These are phyloP conservation scores for Lentinula novae-zelandiae DNA, from an alignment of 1,284 basidiomycete genomes.

Conservation along the genomic window DNA sequence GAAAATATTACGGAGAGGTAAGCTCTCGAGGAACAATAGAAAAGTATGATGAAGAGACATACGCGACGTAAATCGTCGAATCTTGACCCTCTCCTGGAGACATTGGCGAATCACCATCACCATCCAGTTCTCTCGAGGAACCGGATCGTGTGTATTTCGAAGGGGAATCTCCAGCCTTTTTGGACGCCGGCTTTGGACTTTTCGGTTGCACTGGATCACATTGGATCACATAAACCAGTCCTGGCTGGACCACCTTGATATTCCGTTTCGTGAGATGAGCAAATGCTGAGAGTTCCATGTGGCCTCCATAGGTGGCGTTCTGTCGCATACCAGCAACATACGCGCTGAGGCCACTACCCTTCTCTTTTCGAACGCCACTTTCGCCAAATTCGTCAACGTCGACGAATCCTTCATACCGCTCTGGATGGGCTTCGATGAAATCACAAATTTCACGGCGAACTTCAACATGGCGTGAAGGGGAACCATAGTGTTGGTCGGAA, in stretches of 20 bases:
- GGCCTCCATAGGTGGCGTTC: conserved; percentile 82
- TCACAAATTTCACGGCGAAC: conserved; percentile 78
- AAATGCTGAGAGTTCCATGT: conserved; percentile 88
- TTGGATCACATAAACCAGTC: conserved; percentile 79
- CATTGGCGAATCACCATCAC: conserved; percentile 14
- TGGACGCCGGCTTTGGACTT: conserved; percentile 10
- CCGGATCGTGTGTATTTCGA: conserved; percentile 9
- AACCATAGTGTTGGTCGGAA: conserved; percentile 80
- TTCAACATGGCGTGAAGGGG: conserved; percentile 63
- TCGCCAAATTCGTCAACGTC: conserved; percentile 60
- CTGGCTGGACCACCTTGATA: conserved; percentile 91
- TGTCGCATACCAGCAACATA: conserved; percentile 16
- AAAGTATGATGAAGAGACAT: conserved; percentile 31
- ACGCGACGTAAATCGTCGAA: conserved; percentile 77
- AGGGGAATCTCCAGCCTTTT: conserved; percentile 10
- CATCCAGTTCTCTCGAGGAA: conserved; percentile 3
- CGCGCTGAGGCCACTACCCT: conserved; percentile 12
- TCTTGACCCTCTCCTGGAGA: conserved; percentile 23
- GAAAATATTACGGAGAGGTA: conserved; percentile 11
- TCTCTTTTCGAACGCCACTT: conserved; percentile 14
- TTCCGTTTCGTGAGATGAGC: conserved; percentile 75
- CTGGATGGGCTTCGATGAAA: conserved; percentile 69
- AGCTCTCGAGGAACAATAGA: conserved; percentile 14
- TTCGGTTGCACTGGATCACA: conserved; percentile 45
- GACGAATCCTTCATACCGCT: conserved; percentile 83